Percentiles rank a stretch among this genome's conserved stretches.
Conservation (phyloP, 2,329 filamentous ascomycete species). For the Arthroderma uncinatum region DNA sequence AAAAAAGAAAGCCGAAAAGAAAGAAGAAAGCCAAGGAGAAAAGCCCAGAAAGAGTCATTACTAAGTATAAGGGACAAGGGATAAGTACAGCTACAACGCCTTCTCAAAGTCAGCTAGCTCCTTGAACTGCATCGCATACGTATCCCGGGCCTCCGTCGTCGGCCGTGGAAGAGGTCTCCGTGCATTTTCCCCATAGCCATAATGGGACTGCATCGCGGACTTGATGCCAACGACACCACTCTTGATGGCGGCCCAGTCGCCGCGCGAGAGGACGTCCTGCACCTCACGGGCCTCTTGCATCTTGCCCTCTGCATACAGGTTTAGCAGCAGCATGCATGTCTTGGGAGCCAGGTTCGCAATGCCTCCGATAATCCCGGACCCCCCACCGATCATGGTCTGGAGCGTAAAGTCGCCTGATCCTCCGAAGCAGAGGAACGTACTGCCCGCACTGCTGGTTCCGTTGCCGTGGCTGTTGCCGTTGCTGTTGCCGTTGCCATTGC, state of each 20-base stretch:
- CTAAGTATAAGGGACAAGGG: neutral
- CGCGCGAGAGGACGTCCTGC: constrained; percentile 54
- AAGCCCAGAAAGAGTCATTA: neutral
- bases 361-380: constrained; percentile 60
- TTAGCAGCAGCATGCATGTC: constrained; percentile 50
- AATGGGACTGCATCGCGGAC: constrained; percentile 50
- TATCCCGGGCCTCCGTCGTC: constrained; percentile 82
- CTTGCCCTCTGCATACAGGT: constrained; percentile 50
- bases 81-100: constrained; percentile 6
- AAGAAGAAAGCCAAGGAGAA: neutral
- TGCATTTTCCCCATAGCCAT: constrained; percentile 53
- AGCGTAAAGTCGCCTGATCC: constrained; percentile 65
- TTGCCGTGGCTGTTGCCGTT: too few species aligned
- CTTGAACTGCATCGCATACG: constrained; percentile 89
- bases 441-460: too few species aligned
- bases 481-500: neutral
- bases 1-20: neutral
- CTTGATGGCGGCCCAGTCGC: constrained; percentile 59
- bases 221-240: constrained; percentile 60
- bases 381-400: constrained; percentile 58
- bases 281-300: constrained; percentile 50
- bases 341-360: constrained; percentile 60
- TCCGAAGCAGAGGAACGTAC: constrained; percentile 57
- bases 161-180: constrained; percentile 40
- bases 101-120: constrained; percentile 18